A percentile compares a stretch with the other conserved stretches of the same genome.
phyloP scores from a whole-genome alignment of 805 yeast genomes.

The Metschnikowia vanudenii region DNA sequence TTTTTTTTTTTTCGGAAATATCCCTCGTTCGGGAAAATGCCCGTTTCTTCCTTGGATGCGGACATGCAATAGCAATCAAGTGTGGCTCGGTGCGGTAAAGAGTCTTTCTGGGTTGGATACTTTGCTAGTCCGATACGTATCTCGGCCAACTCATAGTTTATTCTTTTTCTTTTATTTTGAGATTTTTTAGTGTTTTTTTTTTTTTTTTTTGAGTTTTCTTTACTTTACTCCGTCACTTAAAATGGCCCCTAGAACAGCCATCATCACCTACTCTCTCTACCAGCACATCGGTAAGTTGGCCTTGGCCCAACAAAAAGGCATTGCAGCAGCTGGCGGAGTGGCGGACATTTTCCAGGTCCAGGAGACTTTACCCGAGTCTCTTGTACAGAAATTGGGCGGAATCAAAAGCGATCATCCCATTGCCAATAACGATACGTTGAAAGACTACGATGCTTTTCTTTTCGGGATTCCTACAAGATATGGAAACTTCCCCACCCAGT shows the following conservation, averaged over 20 bases:
- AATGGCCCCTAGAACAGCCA: slow-evolving; percentile 41
- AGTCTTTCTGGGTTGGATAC: no score
- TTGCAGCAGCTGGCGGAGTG: slow-evolving; percentile 62
- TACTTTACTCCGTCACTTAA: no score
- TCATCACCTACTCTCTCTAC: slow-evolving; percentile 65
- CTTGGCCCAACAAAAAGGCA: slow-evolving; percentile 63
- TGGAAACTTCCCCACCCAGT: slow-evolving; percentile 75
- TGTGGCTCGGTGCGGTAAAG: no score
- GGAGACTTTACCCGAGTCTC: slow-evolving; percentile 67
- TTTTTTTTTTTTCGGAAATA: no score
- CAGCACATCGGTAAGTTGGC: slow-evolving; percentile 75
- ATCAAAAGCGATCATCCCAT: slow-evolving; percentile 36
- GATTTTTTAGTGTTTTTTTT: no score
- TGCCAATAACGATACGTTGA: slow-evolving; percentile 55
- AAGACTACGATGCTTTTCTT: slow-evolving; percentile 66
- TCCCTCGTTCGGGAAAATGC: no score
- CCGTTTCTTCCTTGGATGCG: no score
- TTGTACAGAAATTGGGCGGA: slow-evolving; percentile 57
- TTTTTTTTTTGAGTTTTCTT: no score
- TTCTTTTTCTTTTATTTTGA: no score
- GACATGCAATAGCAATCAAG: no score
- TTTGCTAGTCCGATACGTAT: no score
- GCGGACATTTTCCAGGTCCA: slow-evolving; percentile 74
- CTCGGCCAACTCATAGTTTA: no score
- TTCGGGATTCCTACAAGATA: slow-evolving; percentile 81